phyloP scores from a whole-genome alignment of 371 early-diverging fungal genomes.

The Dichotomocladium elegans region DNA sequence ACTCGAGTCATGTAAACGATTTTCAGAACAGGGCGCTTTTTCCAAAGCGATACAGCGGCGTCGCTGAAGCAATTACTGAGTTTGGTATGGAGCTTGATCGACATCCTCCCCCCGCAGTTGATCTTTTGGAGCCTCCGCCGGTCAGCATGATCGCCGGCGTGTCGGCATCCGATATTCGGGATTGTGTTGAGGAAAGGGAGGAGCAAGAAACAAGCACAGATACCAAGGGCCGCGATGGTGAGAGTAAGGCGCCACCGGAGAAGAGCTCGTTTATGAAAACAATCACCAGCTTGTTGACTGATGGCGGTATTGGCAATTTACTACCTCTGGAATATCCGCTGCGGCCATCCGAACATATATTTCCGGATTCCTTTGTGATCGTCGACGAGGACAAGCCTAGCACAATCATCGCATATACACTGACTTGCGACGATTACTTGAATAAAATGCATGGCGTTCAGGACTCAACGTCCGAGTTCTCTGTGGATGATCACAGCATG shows the following conservation, averaged over 20 bases:
- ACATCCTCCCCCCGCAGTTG: slow-evolving; percentile 27
- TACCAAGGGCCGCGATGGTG: background rate
- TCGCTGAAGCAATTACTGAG: slow-evolving; percentile 8
- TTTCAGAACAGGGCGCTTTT: background rate
- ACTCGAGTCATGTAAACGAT: slow-evolving; percentile 18
- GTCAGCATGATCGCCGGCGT: slow-evolving; percentile 10
- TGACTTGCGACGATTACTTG: slow-evolving; percentile 55
- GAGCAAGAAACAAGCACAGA: background rate
- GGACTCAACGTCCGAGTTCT: background rate
- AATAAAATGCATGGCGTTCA: slow-evolving; percentile 22
- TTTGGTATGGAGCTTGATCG: slow-evolving; percentile 17
- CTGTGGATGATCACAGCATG: background rate
- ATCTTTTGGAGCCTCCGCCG: slow-evolving; percentile 22
- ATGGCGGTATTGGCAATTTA: slow-evolving; percentile 55
- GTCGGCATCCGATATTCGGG: slow-evolving; percentile 7
- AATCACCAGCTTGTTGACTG: slow-evolving; percentile 72
- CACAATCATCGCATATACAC: slow-evolving; percentile 89
- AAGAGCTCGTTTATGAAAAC: slow-evolving; percentile 75
- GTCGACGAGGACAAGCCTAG: slow-evolving; percentile 93
- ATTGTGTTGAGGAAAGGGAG: background rate
- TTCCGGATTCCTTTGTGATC: slow-evolving; percentile 82
- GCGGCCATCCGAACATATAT: slow-evolving; percentile 57
- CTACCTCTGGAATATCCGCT: slow-evolving; percentile 72
- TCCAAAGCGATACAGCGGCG: slow-evolving; percentile 8
- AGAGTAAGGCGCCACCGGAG: slow-evolving; percentile 15